Evolutionary conservation across 805 yeast species (phyloP).

Genomic region (Huiozyma sinensis): DNA sequence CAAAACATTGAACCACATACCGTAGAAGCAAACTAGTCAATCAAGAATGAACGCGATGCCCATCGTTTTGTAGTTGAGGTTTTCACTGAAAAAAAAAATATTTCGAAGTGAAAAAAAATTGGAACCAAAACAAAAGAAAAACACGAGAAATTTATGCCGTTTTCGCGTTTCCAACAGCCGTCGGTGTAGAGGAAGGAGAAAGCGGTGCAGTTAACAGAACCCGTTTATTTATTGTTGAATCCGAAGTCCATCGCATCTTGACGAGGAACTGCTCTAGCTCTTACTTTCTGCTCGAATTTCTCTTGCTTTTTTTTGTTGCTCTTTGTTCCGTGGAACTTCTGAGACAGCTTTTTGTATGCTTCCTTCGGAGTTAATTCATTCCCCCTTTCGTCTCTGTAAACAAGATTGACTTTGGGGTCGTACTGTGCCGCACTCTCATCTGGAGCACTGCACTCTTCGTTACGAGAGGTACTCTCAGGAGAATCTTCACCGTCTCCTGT

Average conservation of each 20-base stretch:
- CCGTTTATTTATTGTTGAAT: not conserved
- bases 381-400: slow-evolving; percentile 58
- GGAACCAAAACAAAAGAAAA: no score
- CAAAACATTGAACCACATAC: no score
- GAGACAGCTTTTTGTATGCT: slow-evolving; percentile 70
- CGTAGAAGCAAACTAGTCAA: no score
- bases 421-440: slow-evolving; percentile 28
- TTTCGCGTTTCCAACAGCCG: no score
- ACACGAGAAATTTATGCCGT: no score
- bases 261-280: slow-evolving; percentile 11
- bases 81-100: no score
- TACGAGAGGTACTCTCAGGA: slow-evolving; percentile 17
- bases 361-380: slow-evolving; percentile 47
- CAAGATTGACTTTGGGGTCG: slow-evolving; percentile 36
- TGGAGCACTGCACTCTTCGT: slow-evolving; percentile 21
- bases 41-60: no score
- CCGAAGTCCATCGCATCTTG: not conserved
- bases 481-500: slow-evolving; percentile 21
- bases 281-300: slow-evolving; percentile 15
- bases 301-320: slow-evolving; percentile 19
- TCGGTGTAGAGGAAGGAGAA: no score
- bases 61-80: no score
- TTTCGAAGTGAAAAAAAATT: no score
- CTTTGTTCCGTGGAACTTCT: slow-evolving; percentile 59
- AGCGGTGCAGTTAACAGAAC: no score